Evolutionary conservation across 768 basidiomycete genomes (phyloP).

Genomic region (Auricularia sp.): DNA sequence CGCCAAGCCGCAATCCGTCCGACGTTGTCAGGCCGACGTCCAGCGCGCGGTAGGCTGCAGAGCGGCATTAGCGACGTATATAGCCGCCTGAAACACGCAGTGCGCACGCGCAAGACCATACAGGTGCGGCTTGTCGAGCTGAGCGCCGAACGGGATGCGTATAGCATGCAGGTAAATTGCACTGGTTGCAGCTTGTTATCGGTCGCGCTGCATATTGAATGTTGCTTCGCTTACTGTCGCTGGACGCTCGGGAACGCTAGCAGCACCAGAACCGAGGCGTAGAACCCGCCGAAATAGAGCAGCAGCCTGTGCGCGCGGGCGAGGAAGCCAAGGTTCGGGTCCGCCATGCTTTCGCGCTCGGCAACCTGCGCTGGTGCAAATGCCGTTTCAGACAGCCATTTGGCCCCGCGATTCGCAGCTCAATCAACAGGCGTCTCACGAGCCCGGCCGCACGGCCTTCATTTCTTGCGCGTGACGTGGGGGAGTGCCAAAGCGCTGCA

Average conservation of each 20-base stretch:
- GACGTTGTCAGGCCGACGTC: slow-evolving; percentile 61
- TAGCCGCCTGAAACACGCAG: background rate
- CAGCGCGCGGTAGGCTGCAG: slow-evolving; percentile 62
- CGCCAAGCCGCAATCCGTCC: slow-evolving; percentile 74
- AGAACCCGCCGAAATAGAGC: slow-evolving; percentile 40
- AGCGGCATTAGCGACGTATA: background rate
- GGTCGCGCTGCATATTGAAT: slow-evolving; percentile 3
- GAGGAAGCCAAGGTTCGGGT: slow-evolving; percentile 14
- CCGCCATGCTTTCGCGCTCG: background rate
- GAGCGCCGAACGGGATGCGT: slow-evolving; percentile 49
- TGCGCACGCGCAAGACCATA: slow-evolving; percentile 74
- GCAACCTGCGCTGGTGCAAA: no score
- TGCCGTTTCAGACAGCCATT: no score
- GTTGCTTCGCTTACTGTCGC: slow-evolving; percentile 44
- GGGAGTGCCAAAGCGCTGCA: no score
- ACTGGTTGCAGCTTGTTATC: slow-evolving; percentile 21
- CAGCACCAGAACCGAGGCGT: slow-evolving; percentile 41
- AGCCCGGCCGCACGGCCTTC: no score
- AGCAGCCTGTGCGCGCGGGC: slow-evolving; percentile 23
- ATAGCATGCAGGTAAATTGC: slow-evolving; percentile 58
- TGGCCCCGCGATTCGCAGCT: no score
- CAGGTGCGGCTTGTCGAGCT: slow-evolving; percentile 59
- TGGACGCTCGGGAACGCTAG: slow-evolving; percentile 58
- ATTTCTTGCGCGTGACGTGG: no score
- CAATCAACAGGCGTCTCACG: no score